Evolutionary conservation across 1,284 basidiomycete species (phyloP), one percentile per base, ranked within the genome.

Genomic region (Macrocystidia cucumis): DNA sequence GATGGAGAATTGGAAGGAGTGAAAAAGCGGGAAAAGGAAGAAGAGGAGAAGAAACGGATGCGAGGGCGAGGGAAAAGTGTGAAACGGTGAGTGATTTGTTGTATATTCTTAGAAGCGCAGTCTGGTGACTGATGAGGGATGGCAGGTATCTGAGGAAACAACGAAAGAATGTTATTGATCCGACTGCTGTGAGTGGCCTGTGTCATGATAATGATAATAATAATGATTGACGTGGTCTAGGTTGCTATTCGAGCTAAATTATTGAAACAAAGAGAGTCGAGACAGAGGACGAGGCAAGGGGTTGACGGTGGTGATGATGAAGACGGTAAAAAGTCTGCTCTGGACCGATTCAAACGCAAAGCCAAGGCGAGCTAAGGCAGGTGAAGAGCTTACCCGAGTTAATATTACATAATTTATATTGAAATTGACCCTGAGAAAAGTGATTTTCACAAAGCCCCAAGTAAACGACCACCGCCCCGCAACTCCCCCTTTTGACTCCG

Each of bases 91-190:
- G 17, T 49, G 59, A 44, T 4, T 26, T 30, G 18, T 13, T 34
- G 11, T 31, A 24, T 9, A 11, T 22, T 9, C 22, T 29, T 29
- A 17, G 35, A 6, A n/a, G n/a, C n/a, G n/a, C n/a, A 26, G 11
- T 3, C 41, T 39, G 17, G 19, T 9, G 14, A 9, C 18, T 12
- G 14, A 29, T 25, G 38, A n/a, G 40, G 14, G 26, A n/a, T 12
- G 12, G n/a, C 38, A 74, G 74, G 35, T 84, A 78, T 55, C 57
- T 95, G 40, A 72, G 85, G 46, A 91, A 91, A 63, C 85, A 91
- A 58, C 77, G 88, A 54, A 91, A 92, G 68, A 95, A 96, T 50
- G 87, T 96, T 37, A 75, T 96, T 44, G 91, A 95, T 56, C 87
- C 89, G 17, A 72, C 78, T 32, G 76, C 84, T 37, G 90, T 93